These are phyloP conservation scores for Massarina eburnea DNA, from an alignment of 2,329 filamentous ascomycete genomes.

Conservation along the genomic window DNA sequence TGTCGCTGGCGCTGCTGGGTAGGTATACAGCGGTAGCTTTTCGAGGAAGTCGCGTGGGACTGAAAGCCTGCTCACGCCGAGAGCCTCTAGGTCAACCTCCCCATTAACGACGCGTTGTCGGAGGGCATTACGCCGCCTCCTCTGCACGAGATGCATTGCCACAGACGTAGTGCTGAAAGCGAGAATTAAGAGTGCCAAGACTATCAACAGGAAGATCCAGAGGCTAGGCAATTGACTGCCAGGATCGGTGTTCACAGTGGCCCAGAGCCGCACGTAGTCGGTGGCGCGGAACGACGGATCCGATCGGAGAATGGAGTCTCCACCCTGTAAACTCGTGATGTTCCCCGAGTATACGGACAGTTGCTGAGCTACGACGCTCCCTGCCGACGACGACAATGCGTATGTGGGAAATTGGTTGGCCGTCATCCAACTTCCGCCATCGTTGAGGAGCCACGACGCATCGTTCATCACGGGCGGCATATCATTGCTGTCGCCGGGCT, in stretches of 20 bases:
- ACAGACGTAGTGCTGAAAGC: slow-evolving; percentile 69
- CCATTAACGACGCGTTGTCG: slow-evolving; percentile 72
- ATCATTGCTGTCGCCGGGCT: slow-evolving; percentile 50
- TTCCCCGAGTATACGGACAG: slow-evolving; percentile 78
- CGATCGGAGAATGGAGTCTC: slow-evolving; percentile 32
- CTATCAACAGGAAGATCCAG: slow-evolving; percentile 75
- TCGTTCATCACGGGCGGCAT: slow-evolving; percentile 68
- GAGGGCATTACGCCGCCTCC: slow-evolving; percentile 67
- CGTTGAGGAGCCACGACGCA: slow-evolving; percentile 68
- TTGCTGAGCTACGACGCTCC: slow-evolving; percentile 68
- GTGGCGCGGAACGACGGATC: slow-evolving; percentile 35
- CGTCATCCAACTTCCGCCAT: slow-evolving; percentile 70
- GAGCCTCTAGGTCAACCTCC: slow-evolving; percentile 80
- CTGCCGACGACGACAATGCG: slow-evolving; percentile 70
- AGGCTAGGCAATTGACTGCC: slow-evolving; percentile 67
- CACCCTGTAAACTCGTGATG: slow-evolving; percentile 54
- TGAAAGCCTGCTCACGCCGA: slow-evolving; percentile 80
- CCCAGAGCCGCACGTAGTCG: slow-evolving; percentile 55
- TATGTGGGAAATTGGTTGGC: slow-evolving; percentile 79
- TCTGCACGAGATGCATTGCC: slow-evolving; percentile 77
- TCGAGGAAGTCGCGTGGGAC: slow-evolving; percentile 73
- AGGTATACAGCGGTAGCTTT: slow-evolving; percentile 77
- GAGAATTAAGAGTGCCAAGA: slow-evolving; percentile 69
- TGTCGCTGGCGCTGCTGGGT: slow-evolving; percentile 46
- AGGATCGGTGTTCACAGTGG: slow-evolving; percentile 45